phyloP scores from a whole-genome alignment of 345 rosid species.

The Excoecaria agallocha region DNA sequence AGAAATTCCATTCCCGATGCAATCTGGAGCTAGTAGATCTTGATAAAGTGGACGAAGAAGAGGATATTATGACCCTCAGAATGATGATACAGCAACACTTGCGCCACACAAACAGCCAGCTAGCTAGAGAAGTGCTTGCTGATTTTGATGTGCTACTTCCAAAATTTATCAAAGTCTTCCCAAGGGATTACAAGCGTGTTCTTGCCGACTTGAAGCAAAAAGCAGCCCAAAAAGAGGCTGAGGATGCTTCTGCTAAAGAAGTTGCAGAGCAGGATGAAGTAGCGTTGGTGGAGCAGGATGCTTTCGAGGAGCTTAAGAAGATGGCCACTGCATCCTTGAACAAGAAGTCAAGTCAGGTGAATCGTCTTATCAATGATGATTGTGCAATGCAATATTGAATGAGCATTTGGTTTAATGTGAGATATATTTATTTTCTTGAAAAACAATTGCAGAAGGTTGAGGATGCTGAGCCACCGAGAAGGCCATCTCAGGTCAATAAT shows the following conservation, averaged over 20 bases:
- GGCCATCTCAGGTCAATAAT: conserved; percentile 61
- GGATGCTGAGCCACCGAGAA: conserved; percentile 37
- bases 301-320: conserved; percentile 89
- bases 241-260: conserved; percentile 43
- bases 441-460: conserved; percentile 37
- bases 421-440: not conserved
- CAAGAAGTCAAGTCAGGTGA: conserved; percentile 45
- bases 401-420: not conserved
- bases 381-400: not conserved
- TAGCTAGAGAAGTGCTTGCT: conserved; percentile 81
- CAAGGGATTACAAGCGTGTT: conserved; percentile 91
- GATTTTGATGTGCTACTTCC: conserved; percentile 73
- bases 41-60: conserved; percentile 89
- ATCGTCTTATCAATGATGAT: not conserved
- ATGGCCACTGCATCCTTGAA: conserved; percentile 61
- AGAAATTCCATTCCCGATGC: conserved; percentile 76
- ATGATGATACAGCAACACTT: conserved; percentile 99
- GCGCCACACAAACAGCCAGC: conserved; percentile 82
- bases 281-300: no score
- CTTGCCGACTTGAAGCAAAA: conserved; percentile 70
- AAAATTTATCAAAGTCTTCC: conserved; percentile 87
- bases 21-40: conserved; percentile 91
- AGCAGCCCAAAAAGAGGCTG: conserved; percentile 42
- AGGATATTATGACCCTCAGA: conserved; percentile 74
- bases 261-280: conserved; percentile 52